Base-by-base conservation (phyloP, 1,284 basidiomycete species). In the Flammula alnicola region DNA sequence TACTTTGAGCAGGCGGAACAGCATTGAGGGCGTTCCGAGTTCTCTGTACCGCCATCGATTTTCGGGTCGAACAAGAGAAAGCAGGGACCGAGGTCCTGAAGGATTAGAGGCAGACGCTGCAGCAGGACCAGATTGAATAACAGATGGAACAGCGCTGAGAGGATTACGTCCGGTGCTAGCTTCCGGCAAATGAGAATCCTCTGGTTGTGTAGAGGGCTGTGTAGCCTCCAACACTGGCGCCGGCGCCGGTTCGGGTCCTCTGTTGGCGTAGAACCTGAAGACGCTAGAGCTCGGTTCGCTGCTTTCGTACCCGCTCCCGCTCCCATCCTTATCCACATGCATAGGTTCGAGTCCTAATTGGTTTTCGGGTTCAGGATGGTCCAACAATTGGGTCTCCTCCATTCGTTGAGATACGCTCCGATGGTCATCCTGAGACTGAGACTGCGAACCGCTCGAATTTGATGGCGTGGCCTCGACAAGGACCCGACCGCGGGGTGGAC, bases 381-480 rank as follows among this genome's bases (percentile, higher is more conserved):
- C n/a, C n/a, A n/a, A n/a, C n/a, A 45, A 31, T 38, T 59, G 58
- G 2, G 56, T 55, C 8, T 54, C 57, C 23, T 54, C 50, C 14
- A 52, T 36, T 26, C 49, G 49, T 16, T 57, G 49, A 17, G 33
- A 55, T 19, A 40, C 31, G 20, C 44, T 45, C 17, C 42, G 49
- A 36, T 51, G 40, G 19, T 56, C 51, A 22, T 57, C 46, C 8
- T 66, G 62, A 11, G 64, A 66, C 33, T 65, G 59, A 3, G 64
- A 64, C 32, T 72, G 67, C 14, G 69, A 71, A 57, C 63, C 60
- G n/a, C n/a, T n/a, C n/a, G n/a, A n/a, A 41, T 69, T 61, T 2
- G 74, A 76, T 12, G 78, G 79, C 33, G 80, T 79, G 31, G 74
- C 66, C 44, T 67, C 73, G 4, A 80, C 79, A 6, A 80, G 68